Percentiles rank a stretch among this genome's conserved stretches.
Conservation (phyloP, 1,284 basidiomycete genomes). For the Ustanciosporium gigantosporum region DNA sequence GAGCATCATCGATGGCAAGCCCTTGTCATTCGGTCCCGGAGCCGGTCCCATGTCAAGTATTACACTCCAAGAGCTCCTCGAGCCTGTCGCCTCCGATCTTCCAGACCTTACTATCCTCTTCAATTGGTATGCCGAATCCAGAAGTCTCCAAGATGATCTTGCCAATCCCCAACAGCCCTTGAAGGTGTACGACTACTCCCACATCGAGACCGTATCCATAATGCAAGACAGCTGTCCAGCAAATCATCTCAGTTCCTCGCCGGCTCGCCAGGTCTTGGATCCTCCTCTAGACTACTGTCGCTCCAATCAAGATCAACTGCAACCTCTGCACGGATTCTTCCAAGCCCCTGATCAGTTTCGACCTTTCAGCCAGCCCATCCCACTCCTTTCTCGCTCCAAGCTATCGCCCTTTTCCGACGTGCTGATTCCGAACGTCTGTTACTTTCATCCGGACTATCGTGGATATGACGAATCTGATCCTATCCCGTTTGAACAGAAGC, state of each 20-base stretch:
- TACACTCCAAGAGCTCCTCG: constrained; percentile 7
- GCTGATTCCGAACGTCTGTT: constrained; percentile 25
- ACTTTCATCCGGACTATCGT: constrained; percentile 5
- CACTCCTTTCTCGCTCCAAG: constrained; percentile 22
- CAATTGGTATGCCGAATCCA: constrained; percentile 27
- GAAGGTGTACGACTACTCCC: neutral
- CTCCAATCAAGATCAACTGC: constrained; percentile 5
- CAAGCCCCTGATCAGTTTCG: constrained; percentile 10
- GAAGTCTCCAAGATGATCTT: constrained; percentile 3
- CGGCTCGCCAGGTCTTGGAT: constrained; percentile 9
- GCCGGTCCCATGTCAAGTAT: constrained; percentile 9
- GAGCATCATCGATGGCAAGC: constrained; percentile 11
- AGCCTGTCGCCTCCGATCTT: constrained; percentile 15
- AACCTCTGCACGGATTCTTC: constrained; percentile 16
- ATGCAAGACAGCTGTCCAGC: constrained; percentile 15
- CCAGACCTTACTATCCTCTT: constrained; percentile 18
- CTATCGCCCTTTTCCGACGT: constrained; percentile 31
- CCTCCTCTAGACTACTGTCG: constrained; percentile 19
- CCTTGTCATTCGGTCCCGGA: constrained; percentile 12
- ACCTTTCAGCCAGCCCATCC: constrained; percentile 17
- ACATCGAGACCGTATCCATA: constrained; percentile 3
- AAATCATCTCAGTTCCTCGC: constrained; percentile 7
- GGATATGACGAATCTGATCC: constrained; percentile 3
- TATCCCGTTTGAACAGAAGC: constrained; percentile 11
- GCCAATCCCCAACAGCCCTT: neutral